Evolutionary conservation across 164 flowering plant genomes (phyloP), one percentile per base, ranked within the genome.

Genomic region (Nymphaea thermarum): DNA sequence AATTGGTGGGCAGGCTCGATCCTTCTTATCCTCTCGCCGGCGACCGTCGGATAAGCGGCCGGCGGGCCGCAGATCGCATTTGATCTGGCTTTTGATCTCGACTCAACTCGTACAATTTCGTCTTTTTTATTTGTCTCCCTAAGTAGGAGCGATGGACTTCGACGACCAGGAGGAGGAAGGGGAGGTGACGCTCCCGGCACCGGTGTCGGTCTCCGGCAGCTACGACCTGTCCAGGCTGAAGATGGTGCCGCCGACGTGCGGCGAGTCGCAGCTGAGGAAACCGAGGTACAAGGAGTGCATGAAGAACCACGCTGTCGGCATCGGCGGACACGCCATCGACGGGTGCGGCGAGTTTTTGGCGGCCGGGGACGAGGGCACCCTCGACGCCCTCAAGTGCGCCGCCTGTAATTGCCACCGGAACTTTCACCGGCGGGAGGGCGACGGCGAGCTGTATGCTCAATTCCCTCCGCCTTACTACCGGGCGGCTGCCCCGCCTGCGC

Each of bases 61-160:
- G 36, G 36, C 36, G 1, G 36, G 36, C 36, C 36, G 36, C 36
- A 25, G 36, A 25, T 25, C 36, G 36, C 36, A 25, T 25, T 25
- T 25, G 36, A 25, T 25, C 36, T 25, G 36, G 36, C 36, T 25
- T 25, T 25, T 25, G 36, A 25, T 25, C 85, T 90, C 86, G 88
- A 74, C 81, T 90, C 96, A 66, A 90, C 93, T 67, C 92, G 85
- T 51, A 91, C 96, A 73, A 91, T 90, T 65, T 93, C 93, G 93
- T 88, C 88, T 61, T 71, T 71, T 57, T 36, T 7, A 2, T 5
- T 61, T 61, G 15, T 61, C 60, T 55, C 60, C 16, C 60, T 55
- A 55, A 55, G 36, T 25, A 25, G 36, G 16, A 55, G 3, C 6
- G 43, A 80, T 78, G 79, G 83, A 84, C 43, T 81, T 82, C 47